A percentile compares a stretch with the other conserved stretches of the same genome.
These are phyloP conservation scores for Coniophora puteana DNA, from an alignment of 1,284 basidiomycete genomes.

Conservation along the genomic window DNA sequence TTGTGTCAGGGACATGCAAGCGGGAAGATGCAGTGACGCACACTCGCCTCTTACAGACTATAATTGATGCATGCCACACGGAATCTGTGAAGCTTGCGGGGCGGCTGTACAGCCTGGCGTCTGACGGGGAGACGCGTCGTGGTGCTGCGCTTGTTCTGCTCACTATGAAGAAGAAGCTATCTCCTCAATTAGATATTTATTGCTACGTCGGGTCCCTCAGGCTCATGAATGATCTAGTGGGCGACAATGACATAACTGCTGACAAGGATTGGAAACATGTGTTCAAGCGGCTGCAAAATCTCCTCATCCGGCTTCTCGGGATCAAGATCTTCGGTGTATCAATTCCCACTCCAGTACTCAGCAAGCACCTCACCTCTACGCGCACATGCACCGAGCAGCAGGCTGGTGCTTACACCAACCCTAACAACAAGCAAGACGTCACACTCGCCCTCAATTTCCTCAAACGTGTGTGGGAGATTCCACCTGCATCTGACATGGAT, in stretches of 20 bases:
- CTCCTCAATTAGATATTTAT: constrained; percentile 16
- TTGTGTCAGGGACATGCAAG: constrained; percentile 9
- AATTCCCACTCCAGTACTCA: constrained; percentile 22
- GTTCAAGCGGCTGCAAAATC: constrained; percentile 29
- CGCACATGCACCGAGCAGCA: too few species aligned
- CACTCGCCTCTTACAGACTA: constrained; percentile 8
- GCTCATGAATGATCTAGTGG: constrained; percentile 29
- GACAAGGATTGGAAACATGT: constrained; percentile 35
- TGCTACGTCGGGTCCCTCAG: constrained; percentile 15
- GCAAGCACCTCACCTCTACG: constrained; percentile 16
- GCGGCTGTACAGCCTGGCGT: constrained; percentile 26
- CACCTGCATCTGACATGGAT: constrained; percentile 1
- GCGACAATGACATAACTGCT: constrained; percentile 29
- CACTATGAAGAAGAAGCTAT: background rate
- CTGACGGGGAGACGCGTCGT: constrained; percentile 22
- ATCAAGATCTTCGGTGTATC: constrained; percentile 17
- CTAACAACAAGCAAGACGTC: constrained; percentile 11
- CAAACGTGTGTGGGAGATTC: constrained; percentile 3
- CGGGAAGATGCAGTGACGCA: constrained; percentile 2
- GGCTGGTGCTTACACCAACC: constrained; percentile 2
- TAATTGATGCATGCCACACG: constrained; percentile 15
- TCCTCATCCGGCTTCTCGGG: constrained; percentile 23
- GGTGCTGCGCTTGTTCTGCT: constrained; percentile 10
- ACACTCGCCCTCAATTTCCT: constrained; percentile 5
- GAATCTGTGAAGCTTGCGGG: constrained; percentile 8